Conservation (phyloP, 148 eudicot species). For the Fallopia convolvulus region DNA sequence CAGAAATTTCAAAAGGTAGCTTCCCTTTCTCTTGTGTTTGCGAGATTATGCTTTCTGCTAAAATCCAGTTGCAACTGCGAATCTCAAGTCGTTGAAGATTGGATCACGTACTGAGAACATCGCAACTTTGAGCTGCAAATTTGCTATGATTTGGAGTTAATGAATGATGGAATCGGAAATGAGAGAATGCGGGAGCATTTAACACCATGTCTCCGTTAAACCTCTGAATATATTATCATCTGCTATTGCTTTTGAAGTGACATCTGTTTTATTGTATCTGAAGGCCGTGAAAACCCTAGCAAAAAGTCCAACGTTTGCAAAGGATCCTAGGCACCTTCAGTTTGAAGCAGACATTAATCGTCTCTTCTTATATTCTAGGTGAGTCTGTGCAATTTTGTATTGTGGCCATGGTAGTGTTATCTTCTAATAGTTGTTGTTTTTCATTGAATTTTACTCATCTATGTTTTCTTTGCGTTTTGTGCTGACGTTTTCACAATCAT, state of each 20-base stretch:
- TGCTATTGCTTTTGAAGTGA: neutral
- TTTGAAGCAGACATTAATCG: conserved; percentile 94
- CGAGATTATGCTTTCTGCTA: neutral
- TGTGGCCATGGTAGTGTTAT: neutral
- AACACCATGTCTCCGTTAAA: neutral
- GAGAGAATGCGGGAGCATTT: no score
- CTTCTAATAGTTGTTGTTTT: neutral
- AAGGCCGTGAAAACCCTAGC: conserved; percentile 83
- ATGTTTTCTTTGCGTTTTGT: neutral
- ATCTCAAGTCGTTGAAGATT: neutral
- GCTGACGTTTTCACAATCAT: neutral
- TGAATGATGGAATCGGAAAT: no score
- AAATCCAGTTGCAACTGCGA: neutral
- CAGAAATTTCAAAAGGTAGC: conserved; percentile 67
- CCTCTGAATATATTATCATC: neutral
- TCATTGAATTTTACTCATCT: neutral
- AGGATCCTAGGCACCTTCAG: conserved; percentile 72
- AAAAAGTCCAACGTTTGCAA: conserved; percentile 77
- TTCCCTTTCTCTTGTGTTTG: neutral
- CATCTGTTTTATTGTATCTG: conserved; percentile 15
- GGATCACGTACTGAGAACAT: neutral
- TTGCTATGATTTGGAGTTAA: no score
- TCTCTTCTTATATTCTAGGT: conserved; percentile 83
- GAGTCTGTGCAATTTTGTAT: conserved; percentile 16
- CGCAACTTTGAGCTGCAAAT: no score